A percentile compares a stretch with the other conserved stretches of the same genome.
These are phyloP conservation scores for Phialemoniopsis sp. DNA, from an alignment of 2,329 filamentous ascomycete species.

Conservation along the genomic window DNA sequence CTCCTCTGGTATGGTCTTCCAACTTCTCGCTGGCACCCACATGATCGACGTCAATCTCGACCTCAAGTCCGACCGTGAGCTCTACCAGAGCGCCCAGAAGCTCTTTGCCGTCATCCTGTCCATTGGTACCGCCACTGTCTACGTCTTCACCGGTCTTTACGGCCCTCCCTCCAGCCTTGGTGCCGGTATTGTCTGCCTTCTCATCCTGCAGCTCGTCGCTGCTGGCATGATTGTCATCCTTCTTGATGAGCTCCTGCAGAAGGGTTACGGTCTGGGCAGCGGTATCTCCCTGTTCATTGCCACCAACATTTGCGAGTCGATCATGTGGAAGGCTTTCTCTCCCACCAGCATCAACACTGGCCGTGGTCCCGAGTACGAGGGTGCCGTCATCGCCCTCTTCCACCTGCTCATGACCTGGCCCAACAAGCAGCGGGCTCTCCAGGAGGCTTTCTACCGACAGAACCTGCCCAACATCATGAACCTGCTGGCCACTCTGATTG, in stretches of 20 bases:
- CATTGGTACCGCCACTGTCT: conserved; percentile 95
- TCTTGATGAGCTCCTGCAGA: conserved; percentile 97
- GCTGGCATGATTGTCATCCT: conserved; percentile 98
- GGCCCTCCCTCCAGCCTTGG: conserved; percentile 94
- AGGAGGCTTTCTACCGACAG: conserved; percentile 98
- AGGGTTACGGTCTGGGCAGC: conserved; percentile 97
- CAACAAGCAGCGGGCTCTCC: conserved; percentile 97
- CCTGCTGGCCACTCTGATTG: conserved; percentile 83
- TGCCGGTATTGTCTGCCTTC: conserved; percentile 94
- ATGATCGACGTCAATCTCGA: conserved; percentile 99
- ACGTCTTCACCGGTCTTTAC: conserved; percentile 97
- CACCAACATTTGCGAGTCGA: conserved; percentile 99
- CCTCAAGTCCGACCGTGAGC: conserved; percentile 98
- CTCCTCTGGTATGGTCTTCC: conserved; percentile 99
- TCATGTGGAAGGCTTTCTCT: conserved; percentile 99
- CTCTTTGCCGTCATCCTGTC: conserved; percentile 96
- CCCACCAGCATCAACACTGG: conserved; percentile 99
- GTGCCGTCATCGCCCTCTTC: conserved; percentile 95
- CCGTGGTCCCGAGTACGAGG: conserved; percentile 97
- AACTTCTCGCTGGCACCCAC: conserved; percentile 98
- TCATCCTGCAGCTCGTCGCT: conserved; percentile 96
- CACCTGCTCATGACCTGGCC: conserved; percentile 97
- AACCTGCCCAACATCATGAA: conserved; percentile 99
- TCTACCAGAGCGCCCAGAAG: conserved; percentile 99
- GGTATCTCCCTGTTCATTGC: conserved; percentile 99